phyloP scores from a whole-genome alignment of 192 early-diverging fungal genomes.

The Linnemannia hyalina region DNA sequence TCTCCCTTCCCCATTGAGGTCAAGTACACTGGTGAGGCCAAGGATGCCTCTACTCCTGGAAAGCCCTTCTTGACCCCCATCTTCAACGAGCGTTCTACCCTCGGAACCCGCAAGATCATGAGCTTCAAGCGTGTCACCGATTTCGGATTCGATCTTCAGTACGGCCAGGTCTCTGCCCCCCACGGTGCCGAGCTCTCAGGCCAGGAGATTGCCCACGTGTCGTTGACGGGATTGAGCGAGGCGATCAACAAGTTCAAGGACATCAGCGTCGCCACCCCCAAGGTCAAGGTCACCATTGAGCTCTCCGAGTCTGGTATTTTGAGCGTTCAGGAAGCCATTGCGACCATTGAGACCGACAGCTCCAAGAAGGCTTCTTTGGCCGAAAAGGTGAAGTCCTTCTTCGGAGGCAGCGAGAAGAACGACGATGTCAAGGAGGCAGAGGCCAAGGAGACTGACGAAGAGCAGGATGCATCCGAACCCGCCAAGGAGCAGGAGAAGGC shows the following conservation, averaged over 20 bases:
- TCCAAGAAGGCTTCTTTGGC: slow-evolving; percentile 42
- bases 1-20: slow-evolving; percentile 76
- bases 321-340: slow-evolving; percentile 73
- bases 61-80: slow-evolving; percentile 65
- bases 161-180: slow-evolving; percentile 54
- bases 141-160: slow-evolving; percentile 84
- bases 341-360: slow-evolving; percentile 58
- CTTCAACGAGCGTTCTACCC: slow-evolving; percentile 73
- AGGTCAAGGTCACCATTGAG: slow-evolving; percentile 87
- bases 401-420: slow-evolving; percentile 65
- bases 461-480: slow-evolving; percentile 30
- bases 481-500: slow-evolving; percentile 32
- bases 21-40: slow-evolving; percentile 63
- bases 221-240: slow-evolving; percentile 77
- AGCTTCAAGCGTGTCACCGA: slow-evolving; percentile 83
- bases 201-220: slow-evolving; percentile 70
- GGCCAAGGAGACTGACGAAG: slow-evolving; percentile 39
- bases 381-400: slow-evolving; percentile 77
- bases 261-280: slow-evolving; percentile 70
- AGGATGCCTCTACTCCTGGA: slow-evolving; percentile 42
- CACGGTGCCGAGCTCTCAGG: slow-evolving; percentile 39
- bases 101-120: slow-evolving; percentile 90
- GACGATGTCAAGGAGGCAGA: slow-evolving; percentile 60
- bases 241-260: slow-evolving; percentile 78
- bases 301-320: slow-evolving; percentile 85